Evolutionary conservation across 2,329 filamentous ascomycete genomes (phyloP), one percentile per base, ranked within the genome.

Genomic region (Lecanosticta acicola): DNA sequence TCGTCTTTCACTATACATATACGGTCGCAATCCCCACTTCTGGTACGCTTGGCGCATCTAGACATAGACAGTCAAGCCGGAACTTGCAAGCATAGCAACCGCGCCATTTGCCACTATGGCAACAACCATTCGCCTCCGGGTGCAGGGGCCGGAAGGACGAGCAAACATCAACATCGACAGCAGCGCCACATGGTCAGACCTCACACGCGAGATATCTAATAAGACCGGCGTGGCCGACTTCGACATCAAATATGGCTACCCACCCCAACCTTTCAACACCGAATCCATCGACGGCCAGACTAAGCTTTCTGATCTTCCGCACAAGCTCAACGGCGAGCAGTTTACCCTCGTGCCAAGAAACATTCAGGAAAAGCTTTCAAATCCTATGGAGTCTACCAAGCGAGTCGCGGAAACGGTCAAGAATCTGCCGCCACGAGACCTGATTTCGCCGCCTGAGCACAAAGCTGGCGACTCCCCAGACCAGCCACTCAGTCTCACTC

Each of bases 191-290:
- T 75, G 87, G 37, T 70, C 69, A 39, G 73, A 81, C 43, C 72
- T 90, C 1, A 70, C 83, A 38, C 63, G 73, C 3, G 71, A 78
- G 40, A 81, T 90, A 58, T 74, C 74, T 41, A 69, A 77, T 40
- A 78, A 80, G 59, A 87, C 85, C 1, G 78, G 78, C 3, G 73
- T 91, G 13, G 59, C 73, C 4, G 72, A 74, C 11, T 89, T 91
- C 60, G 79, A 85, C 35, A 71, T 94, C 51, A 95, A 93, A 72
- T 87, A 84, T 68, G 88, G 88, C 29, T 94, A 85, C 59, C 91
- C 91, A 1, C 83, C 87, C 18, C 81, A 83, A 60, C 72, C 80
- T 0, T 75, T 97, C 13, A 74, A 80, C 29, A 70, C 84, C 8
- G 74, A 78, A 32, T 63, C 70, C 33, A 74, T 76, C 21, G 72